Evolutionary conservation across 805 yeast genomes (phyloP).

Genomic region (Metschnikowia cubensis): DNA sequence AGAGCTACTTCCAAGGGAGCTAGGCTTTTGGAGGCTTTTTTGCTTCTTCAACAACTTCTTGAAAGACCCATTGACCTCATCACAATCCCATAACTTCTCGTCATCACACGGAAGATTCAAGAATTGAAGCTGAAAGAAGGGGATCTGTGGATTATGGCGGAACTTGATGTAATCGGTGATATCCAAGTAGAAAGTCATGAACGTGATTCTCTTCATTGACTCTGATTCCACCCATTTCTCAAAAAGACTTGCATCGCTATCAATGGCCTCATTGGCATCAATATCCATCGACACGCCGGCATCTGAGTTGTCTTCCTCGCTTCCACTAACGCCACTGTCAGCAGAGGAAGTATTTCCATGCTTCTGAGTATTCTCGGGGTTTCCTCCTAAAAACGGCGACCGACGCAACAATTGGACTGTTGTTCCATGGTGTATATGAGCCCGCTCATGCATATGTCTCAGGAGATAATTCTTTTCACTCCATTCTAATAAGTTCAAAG

Average conservation of each 20-base stretch:
- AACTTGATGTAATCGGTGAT: slow-evolving; percentile 73
- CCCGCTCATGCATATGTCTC: slow-evolving; percentile 72
- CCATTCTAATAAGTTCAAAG: slow-evolving; percentile 68
- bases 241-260: slow-evolving; percentile 34
- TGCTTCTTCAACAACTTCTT: slow-evolving; percentile 36
- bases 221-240: slow-evolving; percentile 79
- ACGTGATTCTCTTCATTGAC: slow-evolving; percentile 70
- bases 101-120: slow-evolving; percentile 41
- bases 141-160: slow-evolving; percentile 58
- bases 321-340: slow-evolving; percentile 29
- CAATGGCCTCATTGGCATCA: slow-evolving; percentile 10
- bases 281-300: slow-evolving; percentile 1
- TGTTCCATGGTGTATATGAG: slow-evolving; percentile 84
- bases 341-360: slow-evolving; percentile 18
- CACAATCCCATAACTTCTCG: slow-evolving; percentile 36
- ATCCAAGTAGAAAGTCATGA: slow-evolving; percentile 79
- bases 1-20: neutral
- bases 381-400: slow-evolving; percentile 72
- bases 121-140: slow-evolving; percentile 37
- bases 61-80: slow-evolving; percentile 38
- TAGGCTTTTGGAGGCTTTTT: slow-evolving; percentile 17
- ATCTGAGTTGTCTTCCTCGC: slow-evolving; percentile 28
- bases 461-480: slow-evolving; percentile 72
- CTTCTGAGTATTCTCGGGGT: slow-evolving; percentile 41
- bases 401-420: slow-evolving; percentile 74